Evolutionary conservation across 1,284 basidiomycete genomes (phyloP).

Genomic region (Chalciporus sp.): DNA sequence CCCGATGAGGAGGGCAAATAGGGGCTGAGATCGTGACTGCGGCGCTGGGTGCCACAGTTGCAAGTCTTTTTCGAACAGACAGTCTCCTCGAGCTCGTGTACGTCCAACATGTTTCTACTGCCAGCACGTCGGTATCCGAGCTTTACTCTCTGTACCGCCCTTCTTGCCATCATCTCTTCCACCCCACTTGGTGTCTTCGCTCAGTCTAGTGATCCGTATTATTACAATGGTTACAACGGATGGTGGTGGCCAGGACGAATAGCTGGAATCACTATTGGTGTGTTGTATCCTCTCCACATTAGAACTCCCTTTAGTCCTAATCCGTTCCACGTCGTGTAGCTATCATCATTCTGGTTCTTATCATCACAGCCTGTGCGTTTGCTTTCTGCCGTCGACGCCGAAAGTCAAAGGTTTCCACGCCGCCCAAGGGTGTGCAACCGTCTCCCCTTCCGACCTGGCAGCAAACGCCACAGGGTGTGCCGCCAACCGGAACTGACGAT

Average conservation of each 20-base stretch:
- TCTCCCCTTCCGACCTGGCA: slow-evolving; percentile 17
- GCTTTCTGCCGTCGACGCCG: slow-evolving; percentile 17
- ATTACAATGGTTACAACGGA: background rate
- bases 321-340: slow-evolving; percentile 3
- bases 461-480: slow-evolving; percentile 1
- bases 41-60: too few relatives aligned
- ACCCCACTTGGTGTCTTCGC: slow-evolving; percentile 5
- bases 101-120: background rate
- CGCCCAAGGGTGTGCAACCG: background rate
- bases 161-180: slow-evolving; percentile 7
- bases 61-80: too few relatives aligned
- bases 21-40: too few relatives aligned
- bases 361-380: slow-evolving; percentile 11
- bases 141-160: background rate
- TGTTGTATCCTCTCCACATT: background rate
- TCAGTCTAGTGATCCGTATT: background rate
- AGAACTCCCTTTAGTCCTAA: too few relatives aligned
- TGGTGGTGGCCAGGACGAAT: slow-evolving; percentile 32
- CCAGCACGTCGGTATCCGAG: background rate
- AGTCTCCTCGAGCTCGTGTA: background rate
- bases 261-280: slow-evolving; percentile 29
- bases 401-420: background rate
- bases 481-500: background rate
- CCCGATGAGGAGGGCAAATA: too few relatives aligned
- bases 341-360: slow-evolving; percentile 4